A percentile compares a stretch with the other conserved stretches of the same genome.
phyloP scores from a whole-genome alignment of 345 rosid species.

The Adansonia digitata region DNA sequence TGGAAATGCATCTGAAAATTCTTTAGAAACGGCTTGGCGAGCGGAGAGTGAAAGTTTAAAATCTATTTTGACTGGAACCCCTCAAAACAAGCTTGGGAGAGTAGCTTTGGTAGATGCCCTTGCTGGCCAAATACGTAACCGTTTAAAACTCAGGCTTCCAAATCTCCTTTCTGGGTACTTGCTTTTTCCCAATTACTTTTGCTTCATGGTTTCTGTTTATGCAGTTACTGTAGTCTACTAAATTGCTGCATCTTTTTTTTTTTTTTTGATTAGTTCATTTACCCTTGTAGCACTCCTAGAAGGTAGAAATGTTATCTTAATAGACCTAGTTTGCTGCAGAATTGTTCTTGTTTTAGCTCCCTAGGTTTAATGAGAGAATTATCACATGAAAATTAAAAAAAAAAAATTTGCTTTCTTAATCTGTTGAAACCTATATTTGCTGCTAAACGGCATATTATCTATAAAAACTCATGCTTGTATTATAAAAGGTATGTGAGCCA shows the following conservation, averaged over 20 bases:
- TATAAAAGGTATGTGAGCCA: background rate
- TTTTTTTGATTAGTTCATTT: background rate
- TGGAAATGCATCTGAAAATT: conserved; percentile 65
- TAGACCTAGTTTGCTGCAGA: background rate
- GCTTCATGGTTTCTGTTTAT: background rate
- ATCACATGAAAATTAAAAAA: no score
- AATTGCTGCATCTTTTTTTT: conserved; percentile 3
- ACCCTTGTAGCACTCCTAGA: background rate
- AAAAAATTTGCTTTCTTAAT: background rate
- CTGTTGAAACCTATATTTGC: background rate
- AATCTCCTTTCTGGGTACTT: conserved; percentile 88
- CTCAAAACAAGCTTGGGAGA: conserved; percentile 91
- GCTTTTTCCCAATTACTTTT: conserved; percentile 6
- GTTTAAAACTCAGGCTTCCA: conserved; percentile 94
- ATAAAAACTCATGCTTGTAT: background rate
- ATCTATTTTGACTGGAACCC: conserved; percentile 76
- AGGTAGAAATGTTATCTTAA: background rate
- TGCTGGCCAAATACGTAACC: conserved; percentile 84
- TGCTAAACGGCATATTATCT: background rate
- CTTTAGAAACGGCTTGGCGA: conserved; percentile 99
- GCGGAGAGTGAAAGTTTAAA: conserved; percentile 92
- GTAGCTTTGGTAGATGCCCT: conserved; percentile 85
- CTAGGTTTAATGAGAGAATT: background rate
- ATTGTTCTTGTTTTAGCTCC: background rate
- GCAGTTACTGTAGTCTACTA: background rate